Evolutionary conservation across 169 alveolate genomes (phyloP).

Genomic region (Sarcocystis neurona): DNA sequence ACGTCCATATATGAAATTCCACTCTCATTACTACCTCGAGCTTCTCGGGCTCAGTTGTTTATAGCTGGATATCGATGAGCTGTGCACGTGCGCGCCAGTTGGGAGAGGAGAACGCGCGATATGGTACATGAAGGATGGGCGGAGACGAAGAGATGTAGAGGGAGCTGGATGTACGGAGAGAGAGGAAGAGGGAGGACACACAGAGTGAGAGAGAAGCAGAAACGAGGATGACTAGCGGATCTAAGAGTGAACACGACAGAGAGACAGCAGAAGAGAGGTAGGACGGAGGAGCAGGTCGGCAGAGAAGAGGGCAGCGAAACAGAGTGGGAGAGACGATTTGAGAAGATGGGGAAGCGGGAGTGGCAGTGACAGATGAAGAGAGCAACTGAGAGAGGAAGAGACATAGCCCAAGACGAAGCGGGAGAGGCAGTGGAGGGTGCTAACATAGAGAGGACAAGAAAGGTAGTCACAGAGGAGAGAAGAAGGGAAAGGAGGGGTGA

Average conservation of each 20-base stretch:
- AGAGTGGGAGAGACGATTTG: neutral
- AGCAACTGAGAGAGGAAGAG: neutral
- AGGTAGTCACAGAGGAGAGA: neutral
- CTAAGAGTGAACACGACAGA: neutral
- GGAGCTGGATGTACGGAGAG: no score
- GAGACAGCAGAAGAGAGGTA: neutral
- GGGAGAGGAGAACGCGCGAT: no score
- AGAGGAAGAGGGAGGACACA: neutral
- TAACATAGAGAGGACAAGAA: neutral
- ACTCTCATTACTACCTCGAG: no score
- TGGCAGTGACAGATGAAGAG: neutral
- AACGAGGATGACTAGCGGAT: neutral
- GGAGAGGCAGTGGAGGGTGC: neutral
- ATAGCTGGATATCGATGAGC: no score
- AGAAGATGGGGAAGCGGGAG: neutral
- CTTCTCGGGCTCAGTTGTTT: no score
- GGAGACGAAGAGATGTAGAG: no score
- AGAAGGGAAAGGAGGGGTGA: neutral
- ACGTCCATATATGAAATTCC: no score
- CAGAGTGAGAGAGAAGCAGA: no score
- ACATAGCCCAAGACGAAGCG: neutral
- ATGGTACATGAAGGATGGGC: no score
- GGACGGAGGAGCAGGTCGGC: no score
- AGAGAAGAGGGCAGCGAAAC: neutral
- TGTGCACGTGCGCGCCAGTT: no score